Base-by-base conservation (phyloP, 352 stramenopile species). In the Pythium inflatum region DNA sequence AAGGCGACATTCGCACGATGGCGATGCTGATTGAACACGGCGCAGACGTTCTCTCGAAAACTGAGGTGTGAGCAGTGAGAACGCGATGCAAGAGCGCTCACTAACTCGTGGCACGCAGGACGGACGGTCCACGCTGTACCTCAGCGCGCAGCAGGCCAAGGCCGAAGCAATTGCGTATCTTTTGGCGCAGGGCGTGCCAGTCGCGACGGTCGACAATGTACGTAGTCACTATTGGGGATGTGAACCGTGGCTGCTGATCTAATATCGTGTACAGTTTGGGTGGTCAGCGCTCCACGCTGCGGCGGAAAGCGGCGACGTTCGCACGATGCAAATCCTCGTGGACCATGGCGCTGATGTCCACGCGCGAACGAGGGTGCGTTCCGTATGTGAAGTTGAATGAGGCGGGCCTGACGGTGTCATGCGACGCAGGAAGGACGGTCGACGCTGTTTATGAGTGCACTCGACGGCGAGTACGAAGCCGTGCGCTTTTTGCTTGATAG, bases 221-320 rank as follows among this genome's bases (percentile, higher is more conserved):
- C n/a, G n/a, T n/a, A n/a, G n/a, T n/a, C n/a, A n/a, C n/a, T n/a
- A n/a, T n/a, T n/a, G n/a, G n/a, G n/a, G n/a, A n/a, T n/a, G n/a
- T n/a, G n/a, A n/a, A n/a, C n/a, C n/a, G n/a, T n/a, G n/a, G n/a
- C n/a, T n/a, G n/a, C n/a, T n/a, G n/a, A n/a, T n/a, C 22, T 2
- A 8, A 30, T 33, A 5, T 16, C 36, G 30, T 31, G 1, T 43
- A n/a, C 25, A 65, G 57, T 41, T 55, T 24, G 57, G 43, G 2
- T 56, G 48, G 43, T 51, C 46, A 45, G 12, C 41, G 5, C 49
- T 67, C 9, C 59, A 67, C 46, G 36, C 25, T 6, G 46, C 59
- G 1, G 59, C 50, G 5, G 59, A 57, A 33, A 59, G 38, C 11
- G 59, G 51, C 4, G 50, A 51, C 16, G 34, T 67, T 24, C 41